A percentile compares a stretch with the other conserved stretches of the same genome.
Conservation (phyloP, 371 early-diverging fungal genomes). For the Mucor plumbeus region DNA sequence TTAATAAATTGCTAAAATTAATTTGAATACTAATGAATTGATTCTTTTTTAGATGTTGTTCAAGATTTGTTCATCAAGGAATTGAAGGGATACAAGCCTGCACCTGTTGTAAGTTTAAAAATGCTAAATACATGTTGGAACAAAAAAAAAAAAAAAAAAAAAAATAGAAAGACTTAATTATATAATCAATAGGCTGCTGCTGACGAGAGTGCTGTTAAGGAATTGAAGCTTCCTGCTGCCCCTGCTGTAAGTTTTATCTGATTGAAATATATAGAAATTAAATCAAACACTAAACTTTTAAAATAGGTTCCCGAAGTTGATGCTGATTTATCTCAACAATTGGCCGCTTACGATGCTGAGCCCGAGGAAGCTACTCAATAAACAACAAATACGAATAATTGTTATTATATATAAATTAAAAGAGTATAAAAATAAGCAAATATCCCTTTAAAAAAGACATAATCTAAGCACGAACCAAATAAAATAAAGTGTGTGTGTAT, state of each 20-base stretch:
- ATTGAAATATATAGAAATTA: background rate
- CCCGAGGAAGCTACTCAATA: conserved; percentile 51
- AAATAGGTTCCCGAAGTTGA: conserved; percentile 49
- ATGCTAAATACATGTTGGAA: conserved; percentile 5
- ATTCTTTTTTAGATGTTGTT: conserved; percentile 42
- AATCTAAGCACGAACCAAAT: conserved; percentile 3
- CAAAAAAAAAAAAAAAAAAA: no score
- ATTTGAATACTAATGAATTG: background rate
- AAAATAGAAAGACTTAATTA: background rate
- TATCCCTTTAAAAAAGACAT: conserved; percentile 6
- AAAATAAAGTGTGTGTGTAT: conserved; percentile 22
- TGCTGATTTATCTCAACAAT: conserved; percentile 50
- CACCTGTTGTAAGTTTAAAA: conserved; percentile 46
- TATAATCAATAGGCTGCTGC: conserved; percentile 34
- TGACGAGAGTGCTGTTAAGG: conserved; percentile 53
- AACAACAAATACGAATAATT: conserved; percentile 16
- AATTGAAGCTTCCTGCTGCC: conserved; percentile 56
- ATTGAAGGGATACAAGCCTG: conserved; percentile 60
- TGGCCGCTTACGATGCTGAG: conserved; percentile 54
- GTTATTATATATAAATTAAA: background rate
- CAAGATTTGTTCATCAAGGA: conserved; percentile 59
- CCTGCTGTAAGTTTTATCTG: conserved; percentile 43
- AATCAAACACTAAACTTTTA: background rate
- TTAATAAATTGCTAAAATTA: background rate
- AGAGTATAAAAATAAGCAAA: conserved; percentile 5